These are phyloP conservation scores for Mycena latifolia DNA, from an alignment of 768 basidiomycete species.

Conservation along the genomic window DNA sequence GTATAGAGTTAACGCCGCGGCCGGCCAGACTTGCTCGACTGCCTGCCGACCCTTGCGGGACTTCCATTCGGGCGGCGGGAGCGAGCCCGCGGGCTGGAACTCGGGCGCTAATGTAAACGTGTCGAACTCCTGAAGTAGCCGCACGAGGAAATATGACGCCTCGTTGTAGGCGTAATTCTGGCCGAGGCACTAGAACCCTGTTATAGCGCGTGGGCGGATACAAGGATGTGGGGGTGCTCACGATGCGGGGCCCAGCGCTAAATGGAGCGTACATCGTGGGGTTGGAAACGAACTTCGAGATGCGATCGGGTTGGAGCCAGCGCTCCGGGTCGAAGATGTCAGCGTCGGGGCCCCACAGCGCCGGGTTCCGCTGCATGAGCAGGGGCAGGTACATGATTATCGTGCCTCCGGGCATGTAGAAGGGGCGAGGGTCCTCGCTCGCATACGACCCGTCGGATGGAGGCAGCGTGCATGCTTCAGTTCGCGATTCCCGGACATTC, in stretches of 20 bases:
- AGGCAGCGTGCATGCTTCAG: slow-evolving; percentile 63
- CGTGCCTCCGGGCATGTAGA: slow-evolving; percentile 72
- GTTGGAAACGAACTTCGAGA: slow-evolving; percentile 64
- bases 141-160: slow-evolving; percentile 78
- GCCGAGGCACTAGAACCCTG: slow-evolving; percentile 66
- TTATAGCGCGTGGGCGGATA: neutral
- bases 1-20: slow-evolving; percentile 72
- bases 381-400: slow-evolving; percentile 71
- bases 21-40: slow-evolving; percentile 72
- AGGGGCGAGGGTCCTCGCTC: slow-evolving; percentile 48
- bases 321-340: slow-evolving; percentile 84
- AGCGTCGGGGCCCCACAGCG: slow-evolving; percentile 82
- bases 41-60: slow-evolving; percentile 60
- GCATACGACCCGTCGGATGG: slow-evolving; percentile 62
- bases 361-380: slow-evolving; percentile 74
- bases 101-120: slow-evolving; percentile 71
- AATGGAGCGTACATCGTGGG: slow-evolving; percentile 82
- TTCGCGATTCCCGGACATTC: slow-evolving; percentile 72
- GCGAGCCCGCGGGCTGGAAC: slow-evolving; percentile 70
- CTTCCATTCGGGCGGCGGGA: slow-evolving; percentile 73
- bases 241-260: slow-evolving; percentile 75
- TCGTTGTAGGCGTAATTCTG: slow-evolving; percentile 85
- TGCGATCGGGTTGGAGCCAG: slow-evolving; percentile 74
- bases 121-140: slow-evolving; percentile 75
- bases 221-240: slow-evolving; percentile 41